A percentile compares a stretch with the other conserved stretches of the same genome.
phyloP scores from a whole-genome alignment of 108 stramenopile genomes.

The Mediolabrus comicus region DNA sequence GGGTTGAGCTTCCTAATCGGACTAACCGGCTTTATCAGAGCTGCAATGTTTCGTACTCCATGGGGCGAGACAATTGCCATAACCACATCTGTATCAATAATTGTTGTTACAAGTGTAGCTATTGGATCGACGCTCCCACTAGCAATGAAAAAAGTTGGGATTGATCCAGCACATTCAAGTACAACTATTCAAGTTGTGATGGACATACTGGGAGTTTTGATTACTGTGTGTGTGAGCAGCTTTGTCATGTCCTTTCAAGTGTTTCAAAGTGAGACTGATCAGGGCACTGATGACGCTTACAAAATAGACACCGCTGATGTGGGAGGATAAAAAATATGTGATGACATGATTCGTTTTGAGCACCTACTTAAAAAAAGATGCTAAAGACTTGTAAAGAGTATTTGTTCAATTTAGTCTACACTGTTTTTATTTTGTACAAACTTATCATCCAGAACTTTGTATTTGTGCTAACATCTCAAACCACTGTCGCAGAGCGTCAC shows the following conservation, averaged over 20 bases:
- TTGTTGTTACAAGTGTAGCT: slow-evolving; percentile 76
- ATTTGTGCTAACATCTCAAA: slow-evolving; percentile 91
- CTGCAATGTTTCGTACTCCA: slow-evolving; percentile 64
- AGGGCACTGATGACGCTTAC: not conserved
- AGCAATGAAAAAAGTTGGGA: slow-evolving; percentile 66
- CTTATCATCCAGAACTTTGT: slow-evolving; percentile 14
- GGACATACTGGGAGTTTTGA: slow-evolving; percentile 89
- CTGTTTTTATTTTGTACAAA: not conserved
- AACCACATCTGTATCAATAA: slow-evolving; percentile 66
- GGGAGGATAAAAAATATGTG: not conserved
- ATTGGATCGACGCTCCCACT: slow-evolving; percentile 82
- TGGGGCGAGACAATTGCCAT: slow-evolving; percentile 80
- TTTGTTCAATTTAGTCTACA: not conserved
- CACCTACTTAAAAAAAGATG: too few species aligned
- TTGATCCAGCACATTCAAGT: slow-evolving; percentile 88
- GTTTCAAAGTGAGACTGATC: slow-evolving; percentile 16
- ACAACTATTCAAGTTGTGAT: slow-evolving; percentile 92
- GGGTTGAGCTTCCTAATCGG: slow-evolving; percentile 62
- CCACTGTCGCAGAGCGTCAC: slow-evolving; percentile 97
- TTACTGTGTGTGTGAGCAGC: slow-evolving; percentile 66
- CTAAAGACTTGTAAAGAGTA: not conserved
- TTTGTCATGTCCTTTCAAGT: slow-evolving; percentile 39
- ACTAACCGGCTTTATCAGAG: slow-evolving; percentile 70
- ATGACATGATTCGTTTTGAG: too few species aligned
- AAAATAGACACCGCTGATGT: not conserved